Base-by-base conservation (phyloP, 2,329 filamentous ascomycete species). In the Clonostachys chloroleuca region DNA sequence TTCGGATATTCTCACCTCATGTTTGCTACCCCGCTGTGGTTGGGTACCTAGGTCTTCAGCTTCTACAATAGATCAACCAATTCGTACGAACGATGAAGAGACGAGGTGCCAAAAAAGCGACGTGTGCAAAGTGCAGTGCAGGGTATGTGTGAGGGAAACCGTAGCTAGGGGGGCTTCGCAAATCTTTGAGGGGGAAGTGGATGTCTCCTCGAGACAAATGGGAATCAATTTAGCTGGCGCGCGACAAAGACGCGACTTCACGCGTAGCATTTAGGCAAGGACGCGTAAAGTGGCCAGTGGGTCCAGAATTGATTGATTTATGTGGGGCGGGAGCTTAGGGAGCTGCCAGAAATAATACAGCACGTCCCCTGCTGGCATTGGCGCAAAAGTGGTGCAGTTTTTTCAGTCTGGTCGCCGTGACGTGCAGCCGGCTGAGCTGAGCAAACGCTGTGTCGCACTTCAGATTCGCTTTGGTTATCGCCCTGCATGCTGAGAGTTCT, bases 251-350 rank as follows among this genome's bases (percentile, higher is more conserved):
- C 47, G 47, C 47, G 47, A 44, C n/a, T 45, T 13, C 16, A 52
- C 44, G 52, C 44, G 52, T 34, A 34, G 64, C 56, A 9, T 1
- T 59, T 50, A n/a, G 49, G 57, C 12, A 2, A 5, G 10, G 24
- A 53, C 68, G 64, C 59, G 65, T 67, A 65, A 71, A 71, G 66
- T 62, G 58, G 55, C 55, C 54, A 30, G 30, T 46, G 35, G 8
- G 40, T 30, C 17, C 12, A 20, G 12, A 17, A 30, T 30, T 30
- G 24, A 30, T 40, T 17, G 17, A 40, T 14, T 42, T 47, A 42
- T 49, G 42, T n/a, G 14, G 37, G 39, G 17, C 39, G 1, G 20
- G 39, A 12, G 39, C 12, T 9, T 17, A 30, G 24, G 24, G 24
- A 30, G 24, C 24, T 30, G 24, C 24, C 24, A 30, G 24, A 30